Percentiles rank a stretch among this genome's conserved stretches.
These are phyloP conservation scores for Nemophila menziesii DNA, from an alignment of 257 asterid species.

Conservation along the genomic window DNA sequence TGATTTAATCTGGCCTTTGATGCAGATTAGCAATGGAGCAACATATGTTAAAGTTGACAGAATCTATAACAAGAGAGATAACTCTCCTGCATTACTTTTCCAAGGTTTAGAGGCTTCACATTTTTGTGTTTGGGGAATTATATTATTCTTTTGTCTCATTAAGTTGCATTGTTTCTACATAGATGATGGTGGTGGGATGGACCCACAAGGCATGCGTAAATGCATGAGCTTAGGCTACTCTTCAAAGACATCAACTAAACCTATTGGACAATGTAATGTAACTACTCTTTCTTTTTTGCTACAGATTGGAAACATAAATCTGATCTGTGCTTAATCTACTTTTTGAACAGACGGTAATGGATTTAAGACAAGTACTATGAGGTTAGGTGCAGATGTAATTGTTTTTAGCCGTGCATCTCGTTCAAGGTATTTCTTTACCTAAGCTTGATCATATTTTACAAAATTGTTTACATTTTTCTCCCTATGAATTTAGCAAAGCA, in stretches of 20 bases:
- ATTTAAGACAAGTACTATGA: conserved; percentile 96
- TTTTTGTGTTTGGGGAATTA: conserved; percentile 9
- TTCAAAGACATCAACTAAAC: conserved; percentile 59
- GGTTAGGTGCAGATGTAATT: conserved; percentile 83
- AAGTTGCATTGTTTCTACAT: conserved; percentile 13
- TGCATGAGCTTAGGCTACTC: conserved; percentile 98
- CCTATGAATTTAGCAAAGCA: conserved; percentile 39
- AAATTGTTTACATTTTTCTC: conserved; percentile 13
- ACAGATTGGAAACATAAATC: conserved; percentile 4
- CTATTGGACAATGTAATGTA: conserved; percentile 91
- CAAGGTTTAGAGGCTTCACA: too few species aligned
- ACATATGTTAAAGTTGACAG: conserved; percentile 78
- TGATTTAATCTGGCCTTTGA: conserved; percentile 11
- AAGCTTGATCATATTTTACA: neutral
- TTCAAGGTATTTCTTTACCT: conserved; percentile 41
- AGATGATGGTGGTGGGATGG: conserved; percentile 96
- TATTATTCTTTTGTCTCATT: conserved; percentile 3
- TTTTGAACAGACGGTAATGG: conserved; percentile 74
- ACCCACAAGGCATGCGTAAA: conserved; percentile 69
- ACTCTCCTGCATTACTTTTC: conserved; percentile 80
- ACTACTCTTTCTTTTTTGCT: conserved; percentile 14
- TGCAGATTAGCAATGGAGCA: conserved; percentile 58
- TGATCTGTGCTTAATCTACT: neutral
- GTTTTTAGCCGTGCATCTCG: conserved; percentile 67
- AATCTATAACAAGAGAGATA: conserved; percentile 51